Conservation (phyloP, 208 protist species). For the Trichomonas gallinae region DNA sequence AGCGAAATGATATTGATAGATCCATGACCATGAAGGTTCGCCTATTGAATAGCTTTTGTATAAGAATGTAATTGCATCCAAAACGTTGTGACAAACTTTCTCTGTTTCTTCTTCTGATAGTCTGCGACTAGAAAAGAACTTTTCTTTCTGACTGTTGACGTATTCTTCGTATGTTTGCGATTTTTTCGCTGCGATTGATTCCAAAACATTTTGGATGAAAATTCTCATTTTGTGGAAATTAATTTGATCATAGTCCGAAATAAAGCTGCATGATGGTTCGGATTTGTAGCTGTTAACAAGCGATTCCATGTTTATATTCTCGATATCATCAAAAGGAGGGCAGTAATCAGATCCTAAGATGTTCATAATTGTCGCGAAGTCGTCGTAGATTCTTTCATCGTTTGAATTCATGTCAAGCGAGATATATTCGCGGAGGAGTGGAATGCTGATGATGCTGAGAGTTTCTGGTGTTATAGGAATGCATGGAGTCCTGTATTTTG, state of each 20-base stretch:
- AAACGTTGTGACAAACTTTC: not conserved
- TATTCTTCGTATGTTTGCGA: not conserved
- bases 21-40: not conserved
- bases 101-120: not conserved
- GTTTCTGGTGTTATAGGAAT: not conserved
- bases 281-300: not conserved
- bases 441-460: not conserved
- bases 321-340: not conserved
- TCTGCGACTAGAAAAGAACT: not conserved
- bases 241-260: not conserved
- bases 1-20: not conserved
- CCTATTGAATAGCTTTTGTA: not conserved
- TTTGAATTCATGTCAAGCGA: not conserved
- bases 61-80: not conserved
- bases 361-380: conserved; percentile 33
- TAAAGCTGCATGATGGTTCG: not conserved
- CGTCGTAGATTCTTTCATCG: conserved; percentile 35
- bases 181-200: not conserved
- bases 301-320: not conserved
- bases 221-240: not conserved
- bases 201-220: not conserved
- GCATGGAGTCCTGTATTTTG: too few species aligned
- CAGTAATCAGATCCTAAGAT: not conserved
- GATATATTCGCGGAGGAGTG: not conserved
- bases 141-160: not conserved